Evolutionary conservation across 495 filamentous ascomycete genomes (phyloP).

Genomic region (Tuber umbilicatum): DNA sequence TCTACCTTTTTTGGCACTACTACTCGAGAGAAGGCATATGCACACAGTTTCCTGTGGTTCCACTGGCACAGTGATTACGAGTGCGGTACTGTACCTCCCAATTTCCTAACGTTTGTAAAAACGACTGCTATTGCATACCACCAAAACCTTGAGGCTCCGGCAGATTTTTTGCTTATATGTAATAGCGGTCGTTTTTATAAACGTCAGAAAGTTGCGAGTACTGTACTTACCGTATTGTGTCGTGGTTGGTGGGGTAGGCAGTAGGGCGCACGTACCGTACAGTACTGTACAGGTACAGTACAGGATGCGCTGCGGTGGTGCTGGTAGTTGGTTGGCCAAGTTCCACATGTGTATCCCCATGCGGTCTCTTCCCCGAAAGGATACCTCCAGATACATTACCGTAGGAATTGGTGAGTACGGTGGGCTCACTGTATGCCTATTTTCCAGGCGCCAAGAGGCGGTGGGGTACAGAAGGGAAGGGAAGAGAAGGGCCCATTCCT

Average conservation of each 20-base stretch:
- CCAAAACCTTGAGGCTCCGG: too few species aligned
- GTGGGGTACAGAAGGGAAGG: not conserved
- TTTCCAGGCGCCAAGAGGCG: not conserved
- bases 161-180: too few species aligned
- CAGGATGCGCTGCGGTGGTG: not conserved
- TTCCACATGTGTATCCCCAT: not conserved
- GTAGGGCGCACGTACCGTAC: not conserved
- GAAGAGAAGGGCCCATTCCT: not conserved
- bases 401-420: not conserved
- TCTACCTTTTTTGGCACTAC: not conserved
- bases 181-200: too few species aligned
- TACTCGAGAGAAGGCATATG: constrained; percentile 3
- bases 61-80: not conserved
- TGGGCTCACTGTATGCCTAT: not conserved
- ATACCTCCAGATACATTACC: not conserved
- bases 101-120: too few species aligned
- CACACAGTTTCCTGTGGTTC: not conserved
- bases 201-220: too few species aligned
- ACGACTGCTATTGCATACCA: too few species aligned
- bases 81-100: not conserved
- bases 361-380: not conserved
- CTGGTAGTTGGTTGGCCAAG: not conserved
- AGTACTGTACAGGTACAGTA: not conserved
- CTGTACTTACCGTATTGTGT: not conserved
- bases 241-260: not conserved